A percentile compares a stretch with the other conserved stretches of the same genome.
These are phyloP conservation scores for Phascolomyces articulosus DNA, from an alignment of 371 early-diverging fungal genomes.

Conservation along the genomic window DNA sequence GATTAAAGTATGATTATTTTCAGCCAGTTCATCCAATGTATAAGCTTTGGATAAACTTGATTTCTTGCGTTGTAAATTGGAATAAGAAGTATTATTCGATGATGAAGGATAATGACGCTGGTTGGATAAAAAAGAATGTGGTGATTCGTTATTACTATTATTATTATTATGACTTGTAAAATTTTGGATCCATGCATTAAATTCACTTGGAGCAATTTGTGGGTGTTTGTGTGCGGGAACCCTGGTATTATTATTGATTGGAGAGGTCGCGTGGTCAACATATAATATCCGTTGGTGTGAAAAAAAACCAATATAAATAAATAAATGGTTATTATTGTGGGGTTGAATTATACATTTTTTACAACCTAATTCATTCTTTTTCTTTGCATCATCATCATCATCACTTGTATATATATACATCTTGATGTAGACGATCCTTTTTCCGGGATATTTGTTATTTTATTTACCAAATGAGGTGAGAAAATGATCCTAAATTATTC, in stretches of 20 bases:
- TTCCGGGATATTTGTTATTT: neutral
- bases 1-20: neutral
- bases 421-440: neutral
- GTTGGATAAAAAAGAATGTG: conserved; percentile 9
- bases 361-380: neutral
- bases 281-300: too few relatives aligned
- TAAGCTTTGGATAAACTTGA: neutral
- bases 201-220: conserved; percentile 30
- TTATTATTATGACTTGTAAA: conserved; percentile 28
- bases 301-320: too few relatives aligned
- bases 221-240: conserved; percentile 33
- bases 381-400: neutral
- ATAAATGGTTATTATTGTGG: too few relatives aligned
- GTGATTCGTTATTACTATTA: too few relatives aligned
- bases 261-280: neutral
- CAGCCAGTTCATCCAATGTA: neutral
- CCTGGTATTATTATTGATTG: conserved; percentile 6
- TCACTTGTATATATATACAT: too few relatives aligned
- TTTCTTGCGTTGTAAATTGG: neutral
- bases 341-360: neutral
- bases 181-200: conserved; percentile 22
- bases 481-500: conserved; percentile 1
- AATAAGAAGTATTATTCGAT: neutral
- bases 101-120: too few relatives aligned
- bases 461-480: conserved; percentile 12